Evolutionary conservation across 192 early-diverging fungal genomes (phyloP), one percentile per base, ranked within the genome.

Genomic region (Linnemannia elongata): DNA sequence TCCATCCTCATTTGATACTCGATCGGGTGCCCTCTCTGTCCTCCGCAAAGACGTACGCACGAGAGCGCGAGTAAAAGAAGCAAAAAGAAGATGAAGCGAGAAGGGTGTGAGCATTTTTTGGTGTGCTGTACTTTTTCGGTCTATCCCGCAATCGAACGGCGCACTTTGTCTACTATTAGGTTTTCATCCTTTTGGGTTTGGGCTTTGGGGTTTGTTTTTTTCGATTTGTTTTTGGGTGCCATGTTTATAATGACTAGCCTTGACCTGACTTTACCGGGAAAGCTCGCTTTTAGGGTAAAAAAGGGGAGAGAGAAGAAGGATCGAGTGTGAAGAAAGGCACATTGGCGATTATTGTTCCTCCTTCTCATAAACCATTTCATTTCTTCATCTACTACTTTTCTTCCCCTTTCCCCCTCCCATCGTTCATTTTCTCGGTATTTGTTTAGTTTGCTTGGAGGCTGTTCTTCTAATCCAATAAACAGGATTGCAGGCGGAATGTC

Each of bases 41-140:
- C 1, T 30, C 4, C 12, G 4, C n/a, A 12, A 66, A 66, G 8
- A 66, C n/a, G 55, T 8, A 27, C 22, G 55, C n/a, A 27, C 22
- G 55, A 57, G 55, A 57, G 55, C 55, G 55, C n/a, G 7, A 9
- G 27, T 57, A 57, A 57, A 57, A 33, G 7, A 30, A 63, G 3
- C 8, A 66, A 33, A 33, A 33, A 66, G 13, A 66, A 66, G 60
- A 15, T 6, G 30, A 66, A 4, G 27, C 15, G 13, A 33, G 60
- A 66, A 66, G 30, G 27, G 30, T 30, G 60, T 66, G 60, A 66
- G 60, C 60, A 66, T 66, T 66, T 66, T 66, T 49, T 17, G 47
- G 42, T 44, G 1, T 44, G 49, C 17, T n/a, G 47, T 17, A n/a
- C 27, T 20, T n/a, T 63, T 27, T 63, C 30, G 12, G 60, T 66